Conservation (phyloP, 2,329 filamentous ascomycete species). For the Penicillium paneum region DNA sequence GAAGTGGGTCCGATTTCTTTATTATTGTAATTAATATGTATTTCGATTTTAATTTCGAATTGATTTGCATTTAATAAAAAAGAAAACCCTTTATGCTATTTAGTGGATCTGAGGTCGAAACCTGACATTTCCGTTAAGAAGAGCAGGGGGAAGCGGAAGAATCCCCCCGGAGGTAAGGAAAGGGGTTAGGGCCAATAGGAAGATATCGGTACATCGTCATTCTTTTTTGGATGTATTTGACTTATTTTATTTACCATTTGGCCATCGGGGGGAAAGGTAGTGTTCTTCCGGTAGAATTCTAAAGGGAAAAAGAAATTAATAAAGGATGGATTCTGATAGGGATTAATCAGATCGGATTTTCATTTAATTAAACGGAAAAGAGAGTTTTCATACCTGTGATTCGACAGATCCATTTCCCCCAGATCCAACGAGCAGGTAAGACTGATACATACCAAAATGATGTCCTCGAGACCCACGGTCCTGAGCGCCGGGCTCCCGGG, state of each 20-base stretch:
- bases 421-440: slow-evolving; percentile 10
- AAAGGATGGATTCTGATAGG: not conserved
- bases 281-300: not conserved
- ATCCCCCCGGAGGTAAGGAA: slow-evolving; percentile 19
- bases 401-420: slow-evolving; percentile 18
- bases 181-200: slow-evolving; percentile 19
- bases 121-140: slow-evolving; percentile 10
- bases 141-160: slow-evolving; percentile 18
- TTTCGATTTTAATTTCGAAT: slow-evolving; percentile 11
- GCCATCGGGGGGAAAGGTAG: not conserved
- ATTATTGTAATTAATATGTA: slow-evolving; percentile 2
- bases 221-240: not conserved
- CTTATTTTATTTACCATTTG: not conserved
- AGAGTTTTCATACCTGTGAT: slow-evolving; percentile 13
- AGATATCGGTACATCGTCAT: slow-evolving; percentile 16
- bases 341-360: slow-evolving; percentile 10
- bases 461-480: slow-evolving; percentile 25
- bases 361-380: not conserved
- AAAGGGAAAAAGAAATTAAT: not conserved
- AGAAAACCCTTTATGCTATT: slow-evolving; percentile 12
- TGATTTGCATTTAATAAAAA: not conserved
- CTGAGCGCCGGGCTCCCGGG: slow-evolving; percentile 35
- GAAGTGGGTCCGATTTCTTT: slow-evolving; percentile 24
- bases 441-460: slow-evolving; percentile 13
- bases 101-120: slow-evolving; percentile 5